phyloP scores from a whole-genome alignment of 768 basidiomycete genomes.

The Mycena chlorophos region DNA sequence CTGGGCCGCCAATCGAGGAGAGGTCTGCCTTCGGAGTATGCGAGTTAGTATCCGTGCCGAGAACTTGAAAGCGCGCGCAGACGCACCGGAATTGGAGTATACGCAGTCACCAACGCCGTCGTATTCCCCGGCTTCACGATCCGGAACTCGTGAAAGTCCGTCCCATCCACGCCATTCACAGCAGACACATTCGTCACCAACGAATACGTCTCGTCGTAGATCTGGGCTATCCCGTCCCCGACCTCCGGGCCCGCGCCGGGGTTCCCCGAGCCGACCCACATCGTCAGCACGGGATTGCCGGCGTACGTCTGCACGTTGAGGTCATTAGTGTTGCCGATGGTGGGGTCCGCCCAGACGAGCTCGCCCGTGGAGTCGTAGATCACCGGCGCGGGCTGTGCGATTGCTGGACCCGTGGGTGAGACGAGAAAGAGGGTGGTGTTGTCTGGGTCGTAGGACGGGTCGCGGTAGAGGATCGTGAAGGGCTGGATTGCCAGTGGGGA shows the following conservation, averaged over 20 bases:
- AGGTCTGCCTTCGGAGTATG: constrained; percentile 10
- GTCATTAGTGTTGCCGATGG: not conserved
- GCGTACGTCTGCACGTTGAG: constrained; percentile 10
- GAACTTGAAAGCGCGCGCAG: not conserved
- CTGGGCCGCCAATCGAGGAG: constrained; percentile 2
- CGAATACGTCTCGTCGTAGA: constrained; percentile 7
- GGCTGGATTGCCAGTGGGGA: constrained; percentile 10
- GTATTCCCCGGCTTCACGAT: constrained; percentile 3
- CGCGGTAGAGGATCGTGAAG: constrained; percentile 5
- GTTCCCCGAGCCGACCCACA: constrained; percentile 10
- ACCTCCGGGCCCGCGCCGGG: not conserved
- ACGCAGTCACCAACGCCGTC: constrained; percentile 13
- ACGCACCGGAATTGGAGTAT: constrained; percentile 6
- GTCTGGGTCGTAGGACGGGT: constrained; percentile 9
- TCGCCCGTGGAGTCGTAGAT: constrained; percentile 12
- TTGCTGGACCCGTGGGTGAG: not conserved
- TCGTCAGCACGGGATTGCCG: constrained; percentile 10
- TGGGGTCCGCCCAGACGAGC: constrained; percentile 13
- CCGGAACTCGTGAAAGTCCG: constrained; percentile 11
- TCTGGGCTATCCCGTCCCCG: not conserved
- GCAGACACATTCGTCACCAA: constrained; percentile 11
- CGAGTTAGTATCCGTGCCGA: not conserved
- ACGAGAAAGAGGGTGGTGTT: constrained; percentile 11
- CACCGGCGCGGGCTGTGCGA: constrained; percentile 4
- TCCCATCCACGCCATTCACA: not conserved